Evolutionary conservation across 192 early-diverging fungal species (phyloP).

Genomic region (Entomortierella chlamydospora): DNA sequence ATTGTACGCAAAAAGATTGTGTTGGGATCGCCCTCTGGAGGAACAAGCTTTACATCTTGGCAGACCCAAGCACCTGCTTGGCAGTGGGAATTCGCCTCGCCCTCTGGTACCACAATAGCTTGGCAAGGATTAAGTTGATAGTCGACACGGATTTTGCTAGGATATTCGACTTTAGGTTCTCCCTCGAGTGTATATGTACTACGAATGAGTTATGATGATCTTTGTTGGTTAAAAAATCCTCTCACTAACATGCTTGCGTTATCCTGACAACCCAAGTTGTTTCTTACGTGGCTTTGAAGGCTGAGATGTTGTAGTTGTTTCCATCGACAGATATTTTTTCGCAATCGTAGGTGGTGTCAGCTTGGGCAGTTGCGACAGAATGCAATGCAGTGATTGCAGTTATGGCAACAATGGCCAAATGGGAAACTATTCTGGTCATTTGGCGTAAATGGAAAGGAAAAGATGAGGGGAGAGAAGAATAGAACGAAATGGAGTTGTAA

Average conservation of each 20-base stretch:
- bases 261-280: neutral
- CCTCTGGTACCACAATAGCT: slow-evolving; percentile 36
- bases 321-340: slow-evolving; percentile 21
- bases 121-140: slow-evolving; percentile 51
- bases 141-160: slow-evolving; percentile 26
- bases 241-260: neutral
- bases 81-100: slow-evolving; percentile 17
- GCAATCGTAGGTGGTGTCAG: slow-evolving; percentile 11
- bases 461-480: neutral
- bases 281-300: slow-evolving; percentile 32
- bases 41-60: slow-evolving; percentile 31
- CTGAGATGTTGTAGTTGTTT: slow-evolving; percentile 31
- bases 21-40: slow-evolving; percentile 10
- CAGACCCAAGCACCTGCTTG: slow-evolving; percentile 39
- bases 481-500: neutral
- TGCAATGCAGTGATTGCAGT: slow-evolving; percentile 8
- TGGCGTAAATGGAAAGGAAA: neutral
- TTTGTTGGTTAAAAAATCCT: neutral
- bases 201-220: neutral
- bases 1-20: slow-evolving; percentile 21
- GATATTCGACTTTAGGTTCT: slow-evolving; percentile 7
- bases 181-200: slow-evolving; percentile 36
- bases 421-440: slow-evolving; percentile 10
- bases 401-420: slow-evolving; percentile 8
- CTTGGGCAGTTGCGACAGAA: neutral